These are phyloP conservation scores for Exserohilum turcica DNA, from an alignment of 2,329 filamentous ascomycete genomes.

Conservation along the genomic window DNA sequence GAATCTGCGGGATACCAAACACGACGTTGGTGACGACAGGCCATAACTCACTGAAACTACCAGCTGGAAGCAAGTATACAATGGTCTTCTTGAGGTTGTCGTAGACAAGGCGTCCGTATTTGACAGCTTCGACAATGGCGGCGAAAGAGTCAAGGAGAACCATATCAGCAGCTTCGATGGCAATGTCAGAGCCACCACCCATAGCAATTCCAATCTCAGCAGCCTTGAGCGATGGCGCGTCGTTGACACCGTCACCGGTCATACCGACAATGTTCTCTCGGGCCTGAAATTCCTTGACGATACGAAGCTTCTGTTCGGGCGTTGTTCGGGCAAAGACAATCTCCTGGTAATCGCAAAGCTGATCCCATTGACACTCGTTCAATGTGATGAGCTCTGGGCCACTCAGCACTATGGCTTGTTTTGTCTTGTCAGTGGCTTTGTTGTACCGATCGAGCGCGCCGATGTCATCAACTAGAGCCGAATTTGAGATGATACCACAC, in stretches of 20 bases:
- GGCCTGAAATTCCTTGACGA: conserved; percentile 74
- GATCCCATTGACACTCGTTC: conserved; percentile 71
- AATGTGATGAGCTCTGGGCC: conserved; percentile 64
- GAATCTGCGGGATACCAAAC: conserved; percentile 74
- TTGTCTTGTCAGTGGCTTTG: conserved; percentile 24
- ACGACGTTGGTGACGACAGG: conserved; percentile 74
- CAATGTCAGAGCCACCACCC: conserved; percentile 63
- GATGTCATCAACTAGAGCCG: conserved; percentile 58
- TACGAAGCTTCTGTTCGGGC: conserved; percentile 78
- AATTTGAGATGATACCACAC: conserved; percentile 70
- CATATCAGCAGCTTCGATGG: conserved; percentile 67
- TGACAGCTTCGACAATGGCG: conserved; percentile 72
- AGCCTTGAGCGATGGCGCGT: conserved; percentile 60
- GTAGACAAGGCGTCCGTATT: conserved; percentile 76
- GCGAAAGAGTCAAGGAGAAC: conserved; percentile 71
- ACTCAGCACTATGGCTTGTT: conserved; percentile 41
- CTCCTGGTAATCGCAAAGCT: conserved; percentile 68
- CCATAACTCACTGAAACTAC: conserved; percentile 75
- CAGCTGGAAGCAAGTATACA: conserved; percentile 74
- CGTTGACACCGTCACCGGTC: conserved; percentile 58
- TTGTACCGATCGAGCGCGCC: conserved; percentile 54
- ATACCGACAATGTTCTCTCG: conserved; percentile 61
- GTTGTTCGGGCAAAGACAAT: conserved; percentile 76
- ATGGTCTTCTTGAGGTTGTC: conserved; percentile 80
- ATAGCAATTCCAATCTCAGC: conserved; percentile 66